Evolutionary conservation across 1,284 basidiomycete genomes (phyloP), one percentile per base, ranked within the genome.

Genomic region (Athelia sp.): DNA sequence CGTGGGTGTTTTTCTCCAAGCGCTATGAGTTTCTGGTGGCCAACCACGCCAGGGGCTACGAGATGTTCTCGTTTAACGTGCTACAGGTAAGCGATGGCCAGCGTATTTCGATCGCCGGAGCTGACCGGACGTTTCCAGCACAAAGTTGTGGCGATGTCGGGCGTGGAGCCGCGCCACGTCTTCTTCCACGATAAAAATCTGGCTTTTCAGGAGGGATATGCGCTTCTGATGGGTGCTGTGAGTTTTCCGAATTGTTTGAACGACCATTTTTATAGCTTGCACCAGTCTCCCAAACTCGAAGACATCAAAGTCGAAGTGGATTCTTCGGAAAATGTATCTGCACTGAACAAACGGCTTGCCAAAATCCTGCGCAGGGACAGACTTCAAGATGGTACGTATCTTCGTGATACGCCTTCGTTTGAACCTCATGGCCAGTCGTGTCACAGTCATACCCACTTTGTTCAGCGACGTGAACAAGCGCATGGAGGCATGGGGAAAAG

Each of bases 171-270:
- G 11, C 59, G 69, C 3, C 63, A 64, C 43, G 51, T 52, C 1
- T 70, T 69, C 52, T 68, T 69, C 46, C 58, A 62, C 31, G 57
- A 59, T 24, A 61, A 59, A 47, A 58, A 55, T 31, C 54, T 70
- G n/a, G 50, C 56, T 43, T 59, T 67, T 32, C 35, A 38, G 9
- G 66, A 71, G 54, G 70, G 69, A 4, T 71, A 70, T 45, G 60
- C 58, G 36, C 62, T 71, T 34, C 56, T 71, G 1, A 65, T 65
- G 58, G 68, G 64, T 13, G 64, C 54, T 17, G 62, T 61, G 43
- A 50, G 60, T n/a, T n/a, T n/a, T 52, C 19, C 11, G 32, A 34
- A 34, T 34, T 34, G 11, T 34, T 11, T 34, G 32, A n/a, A 11
- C 11, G 32, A n/a, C 32, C 32, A 34, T 34, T 34, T 11, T 34